These are phyloP conservation scores for Gymnopilus junonius DNA, from an alignment of 768 basidiomycete species.

Conservation along the genomic window DNA sequence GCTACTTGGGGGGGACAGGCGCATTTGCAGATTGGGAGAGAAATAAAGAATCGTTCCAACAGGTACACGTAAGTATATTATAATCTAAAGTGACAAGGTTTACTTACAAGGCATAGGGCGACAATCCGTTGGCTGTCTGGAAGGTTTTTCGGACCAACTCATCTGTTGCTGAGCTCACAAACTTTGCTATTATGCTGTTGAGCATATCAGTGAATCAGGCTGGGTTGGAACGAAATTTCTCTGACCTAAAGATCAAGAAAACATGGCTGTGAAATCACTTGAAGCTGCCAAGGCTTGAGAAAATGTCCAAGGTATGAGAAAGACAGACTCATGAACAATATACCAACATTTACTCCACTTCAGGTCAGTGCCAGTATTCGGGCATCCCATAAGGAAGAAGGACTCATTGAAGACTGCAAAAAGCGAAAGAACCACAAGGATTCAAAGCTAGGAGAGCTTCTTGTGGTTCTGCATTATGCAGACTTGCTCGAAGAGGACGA, in stretches of 20 bases:
- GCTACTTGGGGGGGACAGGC: no score
- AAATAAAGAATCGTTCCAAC: no score
- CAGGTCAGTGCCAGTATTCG: conserved; percentile 29
- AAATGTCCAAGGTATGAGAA: conserved; percentile 29
- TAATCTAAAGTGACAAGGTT: background rate
- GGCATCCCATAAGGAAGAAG: conserved; percentile 17
- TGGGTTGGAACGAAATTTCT: conserved; percentile 27
- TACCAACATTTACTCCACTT: background rate
- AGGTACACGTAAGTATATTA: no score
- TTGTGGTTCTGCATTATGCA: conserved; percentile 25
- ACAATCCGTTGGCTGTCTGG: conserved; percentile 25
- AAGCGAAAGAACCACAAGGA: conserved; percentile 24
- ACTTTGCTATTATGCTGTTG: conserved; percentile 26
- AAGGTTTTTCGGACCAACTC: conserved; percentile 2
- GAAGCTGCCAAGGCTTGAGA: conserved; percentile 25
- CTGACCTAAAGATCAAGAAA: conserved; percentile 32
- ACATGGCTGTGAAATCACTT: conserved; percentile 26
- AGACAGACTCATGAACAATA: background rate
- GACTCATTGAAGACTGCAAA: conserved; percentile 14
- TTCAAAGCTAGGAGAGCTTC: conserved; percentile 12
- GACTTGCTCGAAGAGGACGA: conserved; percentile 19
- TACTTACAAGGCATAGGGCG: conserved; percentile 11
- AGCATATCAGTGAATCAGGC: conserved; percentile 30
- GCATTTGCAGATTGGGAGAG: no score
- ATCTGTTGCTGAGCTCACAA: conserved; percentile 17